Evolutionary conservation across 208 protist genomes (phyloP).

Genomic region (Willaertia magna): DNA sequence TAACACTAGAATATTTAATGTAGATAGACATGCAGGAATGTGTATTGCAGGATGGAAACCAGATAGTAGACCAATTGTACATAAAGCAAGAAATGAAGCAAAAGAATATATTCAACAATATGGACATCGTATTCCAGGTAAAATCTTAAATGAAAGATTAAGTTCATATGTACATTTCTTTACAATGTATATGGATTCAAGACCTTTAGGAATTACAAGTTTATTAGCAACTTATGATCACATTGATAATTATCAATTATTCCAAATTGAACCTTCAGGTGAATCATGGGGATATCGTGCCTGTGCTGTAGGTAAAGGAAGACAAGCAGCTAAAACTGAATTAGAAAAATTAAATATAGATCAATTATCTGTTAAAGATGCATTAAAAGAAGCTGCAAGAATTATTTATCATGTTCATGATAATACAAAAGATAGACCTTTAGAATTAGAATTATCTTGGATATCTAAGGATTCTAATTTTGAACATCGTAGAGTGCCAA

Average conservation of each 20-base stretch:
- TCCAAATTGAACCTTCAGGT: constrained; percentile 89
- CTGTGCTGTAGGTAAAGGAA: constrained; percentile 90
- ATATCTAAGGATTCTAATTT: constrained; percentile 65
- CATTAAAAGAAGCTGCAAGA: constrained; percentile 76
- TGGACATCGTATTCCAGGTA: constrained; percentile 68
- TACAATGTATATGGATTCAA: constrained; percentile 78
- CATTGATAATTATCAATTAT: constrained; percentile 79
- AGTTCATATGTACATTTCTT: constrained; percentile 81
- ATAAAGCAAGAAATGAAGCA: constrained; percentile 73
- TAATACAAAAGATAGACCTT: constrained; percentile 81
- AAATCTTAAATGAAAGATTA: constrained; percentile 70
- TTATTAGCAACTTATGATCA: constrained; percentile 82
- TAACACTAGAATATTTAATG: constrained; percentile 81
- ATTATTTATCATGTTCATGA: constrained; percentile 65
- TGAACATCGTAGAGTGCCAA: background rate
- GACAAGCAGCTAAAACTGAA: constrained; percentile 92
- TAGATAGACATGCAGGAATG: constrained; percentile 81
- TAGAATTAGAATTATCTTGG: constrained; percentile 92
- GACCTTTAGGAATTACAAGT: constrained; percentile 86
- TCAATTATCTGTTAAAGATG: constrained; percentile 76
- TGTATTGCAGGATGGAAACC: constrained; percentile 85
- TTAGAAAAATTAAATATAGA: constrained; percentile 92
- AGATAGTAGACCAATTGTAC: constrained; percentile 83
- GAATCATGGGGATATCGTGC: constrained; percentile 73
- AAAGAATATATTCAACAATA: constrained; percentile 78